Conservation (phyloP, 495 filamentous ascomycete genomes). For the Xylaria flabelliformis region DNA sequence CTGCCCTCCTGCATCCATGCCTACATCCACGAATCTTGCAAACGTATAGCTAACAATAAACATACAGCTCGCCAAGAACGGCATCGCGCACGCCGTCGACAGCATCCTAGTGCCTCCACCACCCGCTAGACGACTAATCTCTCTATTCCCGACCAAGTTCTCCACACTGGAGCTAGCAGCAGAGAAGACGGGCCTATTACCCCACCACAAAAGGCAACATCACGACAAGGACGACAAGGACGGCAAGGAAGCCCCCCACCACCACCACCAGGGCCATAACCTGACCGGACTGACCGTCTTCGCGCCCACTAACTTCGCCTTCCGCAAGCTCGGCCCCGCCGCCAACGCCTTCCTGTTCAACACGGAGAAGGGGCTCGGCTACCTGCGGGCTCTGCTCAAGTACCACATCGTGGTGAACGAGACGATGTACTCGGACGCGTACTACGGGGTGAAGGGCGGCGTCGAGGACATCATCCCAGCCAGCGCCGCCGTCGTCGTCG, state of each 20-base stretch:
- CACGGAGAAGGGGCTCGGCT: conserved; percentile 68
- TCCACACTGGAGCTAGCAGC: conserved; percentile 77
- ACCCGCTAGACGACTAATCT: conserved; percentile 61
- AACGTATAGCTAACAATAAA: not conserved
- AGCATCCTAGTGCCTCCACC: conserved; percentile 77
- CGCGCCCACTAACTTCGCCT: conserved; percentile 78
- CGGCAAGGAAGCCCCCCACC: conserved; percentile 28
- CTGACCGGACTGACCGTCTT: conserved; percentile 68
- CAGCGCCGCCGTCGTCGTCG: too few species aligned
- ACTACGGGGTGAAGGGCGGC: conserved; percentile 54
- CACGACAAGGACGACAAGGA: conserved; percentile 25
- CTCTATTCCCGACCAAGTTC: conserved; percentile 73
- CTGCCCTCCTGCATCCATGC: not conserved
- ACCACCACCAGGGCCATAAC: conserved; percentile 27
- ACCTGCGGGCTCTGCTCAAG: conserved; percentile 73
- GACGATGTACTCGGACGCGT: conserved; percentile 84
- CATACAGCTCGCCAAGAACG: conserved; percentile 61
- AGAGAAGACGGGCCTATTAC: conserved; percentile 67
- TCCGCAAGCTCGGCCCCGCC: conserved; percentile 68
- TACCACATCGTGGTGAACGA: conserved; percentile 79
- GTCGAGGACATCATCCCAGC: conserved; percentile 7
- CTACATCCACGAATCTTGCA: conserved; percentile 41
- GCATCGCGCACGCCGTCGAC: conserved; percentile 79
- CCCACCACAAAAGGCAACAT: conserved; percentile 38
- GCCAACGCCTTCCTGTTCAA: conserved; percentile 81